Percentiles rank a stretch among this genome's conserved stretches.
Evolutionary conservation across 2,329 filamentous ascomycete species (phyloP).

Genomic region (Chaetomiaceae sp.): DNA sequence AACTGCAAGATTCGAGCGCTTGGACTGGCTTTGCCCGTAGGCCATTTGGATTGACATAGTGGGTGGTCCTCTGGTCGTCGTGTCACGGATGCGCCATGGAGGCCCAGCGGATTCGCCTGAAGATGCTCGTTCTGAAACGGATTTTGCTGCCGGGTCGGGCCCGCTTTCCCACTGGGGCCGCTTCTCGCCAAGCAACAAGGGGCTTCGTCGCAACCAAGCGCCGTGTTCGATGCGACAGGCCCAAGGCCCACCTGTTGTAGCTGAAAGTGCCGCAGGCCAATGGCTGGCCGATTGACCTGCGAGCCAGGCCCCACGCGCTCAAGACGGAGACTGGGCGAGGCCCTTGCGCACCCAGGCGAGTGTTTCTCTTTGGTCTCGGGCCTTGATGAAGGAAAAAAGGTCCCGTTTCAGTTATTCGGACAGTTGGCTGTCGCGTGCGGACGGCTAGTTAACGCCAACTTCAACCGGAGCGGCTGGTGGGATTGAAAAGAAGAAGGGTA

Average conservation of each 20-base stretch:
- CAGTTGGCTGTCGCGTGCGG: not conserved
- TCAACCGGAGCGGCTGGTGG: no score
- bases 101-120: constrained; percentile 12
- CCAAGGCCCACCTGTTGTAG: not conserved
- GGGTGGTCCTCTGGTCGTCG: no score
- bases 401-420: not conserved
- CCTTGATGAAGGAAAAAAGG: not conserved
- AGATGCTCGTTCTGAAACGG: constrained; percentile 28
- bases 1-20: no score
- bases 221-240: not conserved
- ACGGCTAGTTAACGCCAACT: not conserved
- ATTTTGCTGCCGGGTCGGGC: constrained; percentile 19
- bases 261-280: no score
- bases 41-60: no score
- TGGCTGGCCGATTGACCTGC: constrained; percentile 9
- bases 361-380: constrained; percentile 15
- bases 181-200: constrained; percentile 9
- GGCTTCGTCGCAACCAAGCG: constrained; percentile 18
- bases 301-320: constrained; percentile 7
- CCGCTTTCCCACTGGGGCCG: constrained; percentile 12
- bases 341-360: constrained; percentile 1
- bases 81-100: not conserved
- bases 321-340: not conserved
- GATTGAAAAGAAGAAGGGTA: no score
- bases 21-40: not conserved